These are phyloP conservation scores for Backusella parvicylindrica DNA, from an alignment of 192 early-diverging fungal genomes.

Conservation along the genomic window DNA sequence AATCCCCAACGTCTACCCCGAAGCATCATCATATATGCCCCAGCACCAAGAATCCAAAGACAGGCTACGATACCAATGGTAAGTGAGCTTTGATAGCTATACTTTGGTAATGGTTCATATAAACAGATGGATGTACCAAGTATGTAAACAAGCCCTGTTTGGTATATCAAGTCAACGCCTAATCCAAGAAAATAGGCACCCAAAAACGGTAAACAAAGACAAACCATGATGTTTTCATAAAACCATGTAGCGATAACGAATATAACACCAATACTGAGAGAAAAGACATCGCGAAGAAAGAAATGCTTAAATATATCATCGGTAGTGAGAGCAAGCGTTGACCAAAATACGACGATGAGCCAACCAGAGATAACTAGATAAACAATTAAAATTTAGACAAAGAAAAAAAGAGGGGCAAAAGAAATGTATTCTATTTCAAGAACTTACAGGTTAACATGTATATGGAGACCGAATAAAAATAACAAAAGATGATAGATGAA, in stretches of 20 bases:
- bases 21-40: background rate
- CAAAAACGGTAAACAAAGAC: conserved; percentile 42
- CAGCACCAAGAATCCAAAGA: background rate
- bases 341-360: background rate
- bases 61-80: background rate
- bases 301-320: background rate
- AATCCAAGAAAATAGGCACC: conserved; percentile 49
- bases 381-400: background rate
- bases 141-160: conserved; percentile 41
- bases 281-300: conserved; percentile 7
- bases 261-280: conserved; percentile 30
- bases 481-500: conserved; percentile 28
- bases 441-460: background rate
- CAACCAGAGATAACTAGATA: background rate
- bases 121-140: background rate
- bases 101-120: background rate
- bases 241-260: conserved; percentile 35
- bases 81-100: background rate
- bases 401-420: background rate
- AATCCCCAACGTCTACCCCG: background rate
- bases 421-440: too few species aligned
- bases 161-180: conserved; percentile 49
- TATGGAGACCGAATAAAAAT: background rate
- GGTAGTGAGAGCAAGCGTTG: background rate
- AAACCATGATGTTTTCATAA: conserved; percentile 40